Conservation (phyloP, 2,329 filamentous ascomycete genomes). For the Fusarium floridanum region DNA sequence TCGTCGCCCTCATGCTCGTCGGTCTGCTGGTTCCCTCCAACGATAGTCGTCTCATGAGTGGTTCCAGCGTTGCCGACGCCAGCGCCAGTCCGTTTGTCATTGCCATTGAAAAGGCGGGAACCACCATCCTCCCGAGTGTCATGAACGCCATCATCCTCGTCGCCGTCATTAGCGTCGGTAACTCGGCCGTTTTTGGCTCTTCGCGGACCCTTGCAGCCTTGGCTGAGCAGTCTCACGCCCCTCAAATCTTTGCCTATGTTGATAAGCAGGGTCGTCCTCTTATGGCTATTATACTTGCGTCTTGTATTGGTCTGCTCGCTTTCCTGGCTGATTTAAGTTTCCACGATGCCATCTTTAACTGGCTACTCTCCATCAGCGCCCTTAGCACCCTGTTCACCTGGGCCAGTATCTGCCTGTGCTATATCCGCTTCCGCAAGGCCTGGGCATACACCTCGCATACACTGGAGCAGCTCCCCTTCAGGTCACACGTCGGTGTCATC, state of each 20-base stretch:
- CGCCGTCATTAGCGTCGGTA: slow-evolving; percentile 90
- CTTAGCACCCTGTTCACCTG: slow-evolving; percentile 83
- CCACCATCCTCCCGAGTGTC: slow-evolving; percentile 82
- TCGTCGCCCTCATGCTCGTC: slow-evolving; percentile 85
- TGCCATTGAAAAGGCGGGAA: slow-evolving; percentile 86
- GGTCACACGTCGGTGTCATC: slow-evolving; percentile 79
- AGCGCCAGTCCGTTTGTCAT: slow-evolving; percentile 93
- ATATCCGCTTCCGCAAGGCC: slow-evolving; percentile 88
- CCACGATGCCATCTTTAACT: slow-evolving; percentile 76
- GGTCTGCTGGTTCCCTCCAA: slow-evolving; percentile 85
- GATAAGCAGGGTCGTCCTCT: slow-evolving; percentile 87
- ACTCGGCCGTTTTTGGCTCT: slow-evolving; percentile 91
- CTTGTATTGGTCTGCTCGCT: slow-evolving; percentile 77
- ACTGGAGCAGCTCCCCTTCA: slow-evolving; percentile 83
- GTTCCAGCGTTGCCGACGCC: slow-evolving; percentile 69
- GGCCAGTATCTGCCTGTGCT: slow-evolving; percentile 85
- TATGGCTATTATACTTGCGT: slow-evolving; percentile 77
- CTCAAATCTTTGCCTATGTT: slow-evolving; percentile 81
- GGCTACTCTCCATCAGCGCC: slow-evolving; percentile 82
- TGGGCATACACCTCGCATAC: slow-evolving; percentile 77
- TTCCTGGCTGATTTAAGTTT: slow-evolving; percentile 77
- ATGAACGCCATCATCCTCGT: slow-evolving; percentile 97
- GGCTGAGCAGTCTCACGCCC: slow-evolving; percentile 88
- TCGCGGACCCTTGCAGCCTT: slow-evolving; percentile 90
- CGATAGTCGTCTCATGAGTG: slow-evolving; percentile 71